phyloP scores from a whole-genome alignment of 345 rosid species.

The Rhodamnia rubescens region DNA sequence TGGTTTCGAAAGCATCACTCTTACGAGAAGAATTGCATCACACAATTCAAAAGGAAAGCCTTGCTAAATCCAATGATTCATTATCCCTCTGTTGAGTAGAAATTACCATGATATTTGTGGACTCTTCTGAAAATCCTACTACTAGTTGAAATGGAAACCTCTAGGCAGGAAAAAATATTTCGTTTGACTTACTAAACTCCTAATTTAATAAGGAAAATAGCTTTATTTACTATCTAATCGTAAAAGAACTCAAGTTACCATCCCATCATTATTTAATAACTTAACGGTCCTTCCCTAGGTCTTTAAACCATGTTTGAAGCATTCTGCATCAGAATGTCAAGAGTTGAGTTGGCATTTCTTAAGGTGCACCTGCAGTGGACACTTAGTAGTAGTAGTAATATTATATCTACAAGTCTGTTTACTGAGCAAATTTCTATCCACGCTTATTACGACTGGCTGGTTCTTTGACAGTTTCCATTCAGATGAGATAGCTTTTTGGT shows the following conservation, averaged over 20 bases:
- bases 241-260: neutral
- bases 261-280: neutral
- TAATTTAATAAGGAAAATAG: neutral
- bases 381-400: neutral
- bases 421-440: neutral
- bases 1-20: neutral
- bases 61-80: neutral
- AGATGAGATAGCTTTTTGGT: neutral
- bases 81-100: neutral
- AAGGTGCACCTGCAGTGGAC: neutral
- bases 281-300: neutral
- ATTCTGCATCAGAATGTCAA: neutral
- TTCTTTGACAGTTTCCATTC: neutral
- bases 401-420: neutral
- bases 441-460: neutral
- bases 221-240: neutral
- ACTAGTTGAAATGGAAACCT: neutral
- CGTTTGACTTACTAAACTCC: neutral
- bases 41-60: neutral
- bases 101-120: neutral
- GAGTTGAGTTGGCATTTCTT: neutral
- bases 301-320: neutral
- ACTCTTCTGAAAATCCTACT: neutral
- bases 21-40: neutral
- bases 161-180: neutral